A percentile compares a stretch with the other conserved stretches of the same genome.
These are phyloP conservation scores for Lentinula guzmanii DNA, from an alignment of 768 basidiomycete species.

Conservation along the genomic window DNA sequence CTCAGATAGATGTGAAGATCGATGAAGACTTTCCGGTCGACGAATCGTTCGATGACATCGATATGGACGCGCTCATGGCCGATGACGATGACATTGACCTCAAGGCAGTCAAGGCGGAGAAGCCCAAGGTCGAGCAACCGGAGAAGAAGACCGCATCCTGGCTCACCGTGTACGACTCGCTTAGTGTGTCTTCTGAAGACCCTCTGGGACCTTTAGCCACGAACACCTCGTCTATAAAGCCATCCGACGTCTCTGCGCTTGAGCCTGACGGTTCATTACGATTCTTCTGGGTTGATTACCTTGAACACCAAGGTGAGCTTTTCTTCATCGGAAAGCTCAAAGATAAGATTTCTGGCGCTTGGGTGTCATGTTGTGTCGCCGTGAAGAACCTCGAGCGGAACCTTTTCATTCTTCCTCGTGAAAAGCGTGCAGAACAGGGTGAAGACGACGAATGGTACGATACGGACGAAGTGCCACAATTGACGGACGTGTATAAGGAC, in stretches of 20 bases:
- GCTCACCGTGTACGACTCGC: constrained; percentile 71
- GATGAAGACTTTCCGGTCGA: constrained; percentile 38
- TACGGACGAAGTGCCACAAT: constrained; percentile 68
- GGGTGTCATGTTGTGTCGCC: constrained; percentile 83
- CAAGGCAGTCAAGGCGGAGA: constrained; percentile 27
- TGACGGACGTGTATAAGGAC: constrained; percentile 73
- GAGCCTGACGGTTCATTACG: constrained; percentile 80
- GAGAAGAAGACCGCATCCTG: constrained; percentile 49
- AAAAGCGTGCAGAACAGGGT: constrained; percentile 49
- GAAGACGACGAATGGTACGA: constrained; percentile 57
- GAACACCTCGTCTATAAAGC: constrained; percentile 26
- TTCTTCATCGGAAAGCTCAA: constrained; percentile 90
- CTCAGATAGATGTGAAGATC: constrained; percentile 53
- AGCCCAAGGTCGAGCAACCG: background rate
- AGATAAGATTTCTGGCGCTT: constrained; percentile 62
- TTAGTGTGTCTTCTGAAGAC: constrained; percentile 57
- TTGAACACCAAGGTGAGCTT: constrained; percentile 79
- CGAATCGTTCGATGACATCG: constrained; percentile 44
- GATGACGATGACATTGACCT: constrained; percentile 48
- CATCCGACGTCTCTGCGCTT: constrained; percentile 48
- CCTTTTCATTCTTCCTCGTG: constrained; percentile 81
- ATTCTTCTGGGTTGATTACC: constrained; percentile 96
- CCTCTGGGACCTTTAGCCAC: constrained; percentile 44
- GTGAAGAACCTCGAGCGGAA: constrained; percentile 86
- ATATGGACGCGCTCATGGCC: constrained; percentile 58